Percentiles rank a stretch among this genome's conserved stretches.
These are phyloP conservation scores for Fusarium abutilonis DNA, from an alignment of 2,329 filamentous ascomycete species.

Conservation along the genomic window DNA sequence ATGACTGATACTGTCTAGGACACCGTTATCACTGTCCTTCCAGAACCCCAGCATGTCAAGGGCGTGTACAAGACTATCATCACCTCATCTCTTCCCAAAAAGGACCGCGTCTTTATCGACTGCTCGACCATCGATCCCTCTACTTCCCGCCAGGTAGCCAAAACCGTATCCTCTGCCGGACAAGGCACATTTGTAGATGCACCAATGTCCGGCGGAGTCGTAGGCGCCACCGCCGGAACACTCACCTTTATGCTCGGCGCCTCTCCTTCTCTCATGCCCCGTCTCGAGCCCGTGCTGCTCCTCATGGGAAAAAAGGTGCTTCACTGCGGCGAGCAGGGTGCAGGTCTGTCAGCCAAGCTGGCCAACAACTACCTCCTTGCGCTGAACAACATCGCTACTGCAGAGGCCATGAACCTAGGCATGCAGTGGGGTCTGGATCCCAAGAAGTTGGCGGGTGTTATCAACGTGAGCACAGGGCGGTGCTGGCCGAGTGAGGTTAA, in stretches of 20 bases:
- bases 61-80: conserved; percentile 83
- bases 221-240: conserved; percentile 86
- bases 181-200: conserved; percentile 89
- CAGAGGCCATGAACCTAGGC: conserved; percentile 74
- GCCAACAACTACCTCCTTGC: conserved; percentile 98
- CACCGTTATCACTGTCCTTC: conserved; percentile 86
- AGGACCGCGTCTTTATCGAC: conserved; percentile 86
- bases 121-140: conserved; percentile 95
- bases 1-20: conserved; percentile 64
- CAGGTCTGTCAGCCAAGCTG: conserved; percentile 89
- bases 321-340: conserved; percentile 85
- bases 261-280: conserved; percentile 66
- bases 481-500: conserved; percentile 98
- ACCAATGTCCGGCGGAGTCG: conserved; percentile 95
- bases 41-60: conserved; percentile 88
- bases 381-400: conserved; percentile 84
- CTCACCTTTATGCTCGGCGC: conserved; percentile 96
- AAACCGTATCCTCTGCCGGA: conserved; percentile 69
- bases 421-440: conserved; percentile 69
- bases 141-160: conserved; percentile 81
- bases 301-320: conserved; percentile 88
- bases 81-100: conserved; percentile 60
- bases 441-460: conserved; percentile 78
- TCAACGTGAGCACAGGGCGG: conserved; percentile 92
- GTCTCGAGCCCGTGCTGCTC: conserved; percentile 74